Base-by-base conservation (phyloP, 1,284 basidiomycete genomes). In the Athelia psychrophila region DNA sequence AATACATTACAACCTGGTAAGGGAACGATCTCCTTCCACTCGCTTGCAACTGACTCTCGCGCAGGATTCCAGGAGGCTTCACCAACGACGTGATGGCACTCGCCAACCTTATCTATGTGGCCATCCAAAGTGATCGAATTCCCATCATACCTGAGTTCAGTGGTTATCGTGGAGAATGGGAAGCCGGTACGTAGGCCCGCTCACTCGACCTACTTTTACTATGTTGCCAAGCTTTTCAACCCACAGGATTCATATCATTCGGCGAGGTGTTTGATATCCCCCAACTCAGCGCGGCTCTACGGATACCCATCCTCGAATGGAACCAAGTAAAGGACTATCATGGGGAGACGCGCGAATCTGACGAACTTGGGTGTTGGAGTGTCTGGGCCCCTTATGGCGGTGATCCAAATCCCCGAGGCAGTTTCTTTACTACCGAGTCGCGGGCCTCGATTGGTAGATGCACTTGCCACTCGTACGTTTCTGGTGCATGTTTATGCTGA, bases 281-380 rank as follows among this genome's bases (percentile, higher is more conserved):
- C 2, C 70, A 75, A 3, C 68, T 83, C 15, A 64, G 73, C n/a
- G 58, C 68, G 45, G 65, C 64, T 1, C 58, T 81, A 12, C 65
- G 69, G 4, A 67, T 62, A 27, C 76, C 77, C 1, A 61, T 84
- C 15, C 58, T 84, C 2, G 81, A 83, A 64, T 84, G 81, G 81
- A 70, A 74, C 47, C 70, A 80, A 52, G 74, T 81, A 46, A 81
- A 82, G 60, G 27, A 30, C 13, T 30, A 30, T 13, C 5, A 5
- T 5, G 27, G 27, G 6, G 27, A 30, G 13, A 30, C 13, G 5
- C 69, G 76, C 30, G 60, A 61, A 22, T 36, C 73, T 24, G 86
- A 90, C 24, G 74, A 80, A 15, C 56, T 89, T 19, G 86, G 86
- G n/a, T 89, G 86, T 65, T 88, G 86, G 86, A 79, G 76, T 61